A percentile compares a stretch with the other conserved stretches of the same genome.
Evolutionary conservation across 768 basidiomycete species (phyloP).

Genomic region (Leccinum disarticulatum): DNA sequence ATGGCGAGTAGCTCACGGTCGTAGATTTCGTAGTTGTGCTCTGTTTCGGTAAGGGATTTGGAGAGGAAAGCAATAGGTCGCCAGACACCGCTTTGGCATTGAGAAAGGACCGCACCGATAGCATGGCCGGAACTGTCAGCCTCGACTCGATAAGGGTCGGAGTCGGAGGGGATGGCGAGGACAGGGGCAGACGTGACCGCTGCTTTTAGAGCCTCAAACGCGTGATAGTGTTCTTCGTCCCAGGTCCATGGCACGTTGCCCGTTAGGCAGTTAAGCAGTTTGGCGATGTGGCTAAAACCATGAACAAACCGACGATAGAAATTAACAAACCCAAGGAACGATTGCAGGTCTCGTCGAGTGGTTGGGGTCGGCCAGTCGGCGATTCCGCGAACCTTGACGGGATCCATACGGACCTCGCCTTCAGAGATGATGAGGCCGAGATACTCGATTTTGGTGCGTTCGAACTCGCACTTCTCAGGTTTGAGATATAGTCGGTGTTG

Average conservation of each 20-base stretch:
- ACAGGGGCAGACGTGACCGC: neutral
- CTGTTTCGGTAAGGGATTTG: constrained; percentile 28
- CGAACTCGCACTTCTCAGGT: no score
- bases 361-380: constrained; percentile 39
- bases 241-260: neutral
- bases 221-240: neutral
- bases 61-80: constrained; percentile 42
- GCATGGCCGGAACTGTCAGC: neutral
- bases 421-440: no score
- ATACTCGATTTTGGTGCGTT: no score
- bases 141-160: neutral
- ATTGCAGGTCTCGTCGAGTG: constrained; percentile 34
- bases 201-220: neutral
- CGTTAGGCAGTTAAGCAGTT: constrained; percentile 27
- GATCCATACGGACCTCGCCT: no score
- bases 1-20: constrained; percentile 45
- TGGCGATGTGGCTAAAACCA: constrained; percentile 30
- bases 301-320: constrained; percentile 37
- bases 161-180: neutral
- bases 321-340: constrained; percentile 43
- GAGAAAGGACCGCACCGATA: neutral
- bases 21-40: constrained; percentile 39
- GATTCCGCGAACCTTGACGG: constrained; percentile 36
- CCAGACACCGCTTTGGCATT: constrained; percentile 10
- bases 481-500: no score